Base-by-base conservation (phyloP, 176 grass and related monocot species). In the Phoenix dactylifera region DNA sequence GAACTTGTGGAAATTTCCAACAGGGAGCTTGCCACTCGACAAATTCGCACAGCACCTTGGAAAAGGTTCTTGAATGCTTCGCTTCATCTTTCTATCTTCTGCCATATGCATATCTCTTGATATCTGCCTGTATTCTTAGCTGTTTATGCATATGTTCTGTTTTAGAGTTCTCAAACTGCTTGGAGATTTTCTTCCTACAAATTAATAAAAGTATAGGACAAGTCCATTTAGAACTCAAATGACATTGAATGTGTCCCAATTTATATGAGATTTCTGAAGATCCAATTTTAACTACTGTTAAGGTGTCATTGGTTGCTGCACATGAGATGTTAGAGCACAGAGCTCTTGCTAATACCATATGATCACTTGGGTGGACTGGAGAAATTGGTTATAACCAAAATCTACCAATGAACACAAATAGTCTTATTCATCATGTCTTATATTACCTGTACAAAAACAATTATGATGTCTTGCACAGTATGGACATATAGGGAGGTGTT, bases 1-100 rank as follows among this genome's bases (percentile, higher is more conserved):
- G 94, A 39, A 93, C 94, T 0, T 98, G 94, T 5, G 88, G 88
- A 57, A 93, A 51, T 76, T 98, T 89, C 82, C 70, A 89, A 51
- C 79, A 98, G 70, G 94, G 94, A 53, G 32, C 70, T 51, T 98
- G 94, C 35, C 94, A 98, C 60, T 89, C 94, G 5, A 54, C 78
- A 1, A 77, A 80, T 68, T 98, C 88, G 4, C 82, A 86, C 58
- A 64, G 51, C 59, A 78, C 88, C 62, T 56, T 97, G 5, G 87
- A 91, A 57, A 89, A 95, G 87, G 93, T 97, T 30, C 50, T 68
- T 74, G 25, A 23, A 26, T 16, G 12, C 35, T 44, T 0, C 7
- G 2, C 35, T 44, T 44, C 1, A 64, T 28, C 18, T 12, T 50
- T 14, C 9, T 57, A 10, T 49, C 26, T 69, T 50, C 26, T 16